Evolutionary conservation across 495 filamentous ascomycete genomes (phyloP).

Genomic region (Xylona heveae): DNA sequence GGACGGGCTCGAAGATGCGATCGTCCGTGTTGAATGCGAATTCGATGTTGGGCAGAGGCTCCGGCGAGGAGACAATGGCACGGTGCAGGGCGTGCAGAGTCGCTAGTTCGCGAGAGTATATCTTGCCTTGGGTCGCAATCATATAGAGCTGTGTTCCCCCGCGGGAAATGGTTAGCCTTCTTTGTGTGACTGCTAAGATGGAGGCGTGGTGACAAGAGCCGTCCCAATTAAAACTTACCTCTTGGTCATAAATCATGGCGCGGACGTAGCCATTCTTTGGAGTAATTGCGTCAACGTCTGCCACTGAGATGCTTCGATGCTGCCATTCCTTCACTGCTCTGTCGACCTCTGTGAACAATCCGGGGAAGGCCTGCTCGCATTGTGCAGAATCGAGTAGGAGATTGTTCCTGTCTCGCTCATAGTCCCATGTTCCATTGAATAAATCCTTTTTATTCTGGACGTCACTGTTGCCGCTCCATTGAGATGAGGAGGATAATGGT

Average conservation of each 20-base stretch:
- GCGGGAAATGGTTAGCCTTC: too few relatives aligned
- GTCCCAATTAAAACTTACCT: too few relatives aligned
- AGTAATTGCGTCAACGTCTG: constrained; percentile 15
- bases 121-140: constrained; percentile 16
- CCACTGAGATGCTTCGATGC: constrained; percentile 10
- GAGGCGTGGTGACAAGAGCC: background rate
- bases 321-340: constrained; percentile 13
- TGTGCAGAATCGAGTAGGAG: constrained; percentile 16
- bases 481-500: too few relatives aligned
- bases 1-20: constrained; percentile 16
- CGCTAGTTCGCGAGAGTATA: constrained; percentile 18
- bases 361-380: constrained; percentile 24
- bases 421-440: constrained; percentile 15
- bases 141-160: constrained; percentile 16
- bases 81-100: constrained; percentile 27
- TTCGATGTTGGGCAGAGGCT: constrained; percentile 36
- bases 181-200: background rate
- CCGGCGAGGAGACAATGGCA: constrained; percentile 25
- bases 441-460: constrained; percentile 1
- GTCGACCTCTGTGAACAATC: constrained; percentile 23
- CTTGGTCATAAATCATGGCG: constrained; percentile 19
- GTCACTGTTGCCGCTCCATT: background rate
- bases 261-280: constrained; percentile 19
- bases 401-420: constrained; percentile 18
- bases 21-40: constrained; percentile 36